Evolutionary conservation across 352 stramenopile species (phyloP), one percentile per base, ranked within the genome.

Genomic region (Pythium insidiosum): DNA sequence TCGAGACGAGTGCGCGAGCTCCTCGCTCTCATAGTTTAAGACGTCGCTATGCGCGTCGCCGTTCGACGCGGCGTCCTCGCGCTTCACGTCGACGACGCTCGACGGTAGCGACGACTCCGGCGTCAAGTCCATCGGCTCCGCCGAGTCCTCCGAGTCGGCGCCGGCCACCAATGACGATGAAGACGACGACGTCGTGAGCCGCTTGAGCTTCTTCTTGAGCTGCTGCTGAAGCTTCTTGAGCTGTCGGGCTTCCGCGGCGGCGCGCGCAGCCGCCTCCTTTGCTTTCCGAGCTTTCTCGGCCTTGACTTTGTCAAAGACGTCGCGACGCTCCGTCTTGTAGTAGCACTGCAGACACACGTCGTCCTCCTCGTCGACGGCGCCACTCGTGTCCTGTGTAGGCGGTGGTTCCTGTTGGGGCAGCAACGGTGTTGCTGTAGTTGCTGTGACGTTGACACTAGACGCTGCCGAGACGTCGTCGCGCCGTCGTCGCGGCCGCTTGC

Each of bases 341-440:
- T 66, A 93, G 58, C 81, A 93, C 29, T 48, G 30, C 22, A 89
- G 38, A 38, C 81, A 93, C 23, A 88, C 37, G 42, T 88, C 73
- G 18, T 72, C 63, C 18, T 61, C 35, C 5, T 48, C 37, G 2
- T 67, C 43, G 24, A 53, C 29, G 42, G 49, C 19, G 4, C 25
- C 38, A n/a, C n/a, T n/a, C n/a, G n/a, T n/a, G n/a, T n/a, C n/a
- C n/a, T n/a, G n/a, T n/a, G n/a, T n/a, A n/a, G n/a, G n/a, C n/a
- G n/a, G n/a, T n/a, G n/a, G n/a, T n/a, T n/a, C n/a, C n/a, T n/a
- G n/a, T n/a, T n/a, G n/a, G n/a, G n/a, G n/a, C n/a, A n/a, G n/a
- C n/a, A n/a, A n/a, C n/a, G n/a, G n/a, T n/a, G n/a, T n/a, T 37
- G 25, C 49, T 34, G 31, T 48, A 6, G 47, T 26, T 24, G 53